Evolutionary conservation across 1,139 yeast species (phyloP).

Genomic region (Saccharomycopsis hybrid): DNA sequence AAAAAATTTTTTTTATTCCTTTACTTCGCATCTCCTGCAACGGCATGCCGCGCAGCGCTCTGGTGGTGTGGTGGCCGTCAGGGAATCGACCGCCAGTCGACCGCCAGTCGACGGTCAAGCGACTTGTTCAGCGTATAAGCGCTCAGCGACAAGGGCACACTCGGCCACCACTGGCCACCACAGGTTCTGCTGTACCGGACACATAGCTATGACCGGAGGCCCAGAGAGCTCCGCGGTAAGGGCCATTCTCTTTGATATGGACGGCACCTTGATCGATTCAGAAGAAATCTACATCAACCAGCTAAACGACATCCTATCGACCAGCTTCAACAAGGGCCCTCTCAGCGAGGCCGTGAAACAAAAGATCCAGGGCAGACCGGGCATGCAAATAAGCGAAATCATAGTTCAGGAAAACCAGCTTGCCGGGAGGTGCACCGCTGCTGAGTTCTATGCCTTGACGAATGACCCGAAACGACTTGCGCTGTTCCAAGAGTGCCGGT

Average conservation of each 20-base stretch:
- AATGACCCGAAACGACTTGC: constrained; percentile 34
- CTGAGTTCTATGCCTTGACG: constrained; percentile 49
- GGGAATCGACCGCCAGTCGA: too few species aligned
- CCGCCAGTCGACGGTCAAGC: too few species aligned
- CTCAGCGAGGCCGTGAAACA: constrained; percentile 88
- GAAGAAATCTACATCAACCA: constrained; percentile 86
- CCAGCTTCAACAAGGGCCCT: constrained; percentile 62
- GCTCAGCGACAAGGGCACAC: too few species aligned
- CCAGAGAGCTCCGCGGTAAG: too few species aligned
- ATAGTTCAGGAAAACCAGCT: constrained; percentile 63
- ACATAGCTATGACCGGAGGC: too few species aligned
- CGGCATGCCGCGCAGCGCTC: too few species aligned
- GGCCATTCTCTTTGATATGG: constrained; percentile 55
- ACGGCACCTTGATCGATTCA: constrained; percentile 84
- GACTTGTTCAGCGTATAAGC: too few species aligned
- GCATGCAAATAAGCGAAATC: constrained; percentile 57
- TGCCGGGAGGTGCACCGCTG: constrained; percentile 40
- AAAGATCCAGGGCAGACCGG: constrained; percentile 86
- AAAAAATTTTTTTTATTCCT: too few species aligned
- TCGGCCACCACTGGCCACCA: too few species aligned
- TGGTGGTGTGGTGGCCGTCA: too few species aligned
- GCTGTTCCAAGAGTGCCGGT: constrained; percentile 57
- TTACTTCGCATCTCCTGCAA: too few species aligned
- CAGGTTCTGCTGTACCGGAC: too few species aligned
- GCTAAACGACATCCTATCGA: constrained; percentile 55